These are phyloP conservation scores for Austroboletus niveus DNA, from an alignment of 1,284 basidiomycete genomes.

Conservation along the genomic window DNA sequence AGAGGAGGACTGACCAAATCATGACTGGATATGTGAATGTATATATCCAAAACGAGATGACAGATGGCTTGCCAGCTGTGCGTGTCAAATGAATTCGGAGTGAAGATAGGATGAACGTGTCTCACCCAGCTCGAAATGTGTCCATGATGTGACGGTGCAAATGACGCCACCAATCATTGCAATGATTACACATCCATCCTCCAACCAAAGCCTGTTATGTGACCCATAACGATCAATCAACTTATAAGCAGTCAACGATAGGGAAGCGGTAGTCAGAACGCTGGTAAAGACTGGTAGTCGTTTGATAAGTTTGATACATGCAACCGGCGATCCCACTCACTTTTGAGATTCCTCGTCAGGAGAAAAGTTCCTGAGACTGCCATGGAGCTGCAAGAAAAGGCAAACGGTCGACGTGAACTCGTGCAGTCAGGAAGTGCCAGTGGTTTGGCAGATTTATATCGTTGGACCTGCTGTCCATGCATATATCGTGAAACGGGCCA, in stretches of 20 bases:
- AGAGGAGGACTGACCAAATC: slow-evolving; percentile 17
- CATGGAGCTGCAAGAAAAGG: not conserved
- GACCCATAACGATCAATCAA: slow-evolving; percentile 4
- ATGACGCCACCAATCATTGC: slow-evolving; percentile 10
- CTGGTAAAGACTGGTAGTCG: slow-evolving; percentile 15
- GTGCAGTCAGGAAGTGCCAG: not conserved
- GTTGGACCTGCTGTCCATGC: not conserved
- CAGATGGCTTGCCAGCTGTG: slow-evolving; percentile 7
- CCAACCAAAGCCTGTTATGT: slow-evolving; percentile 14
- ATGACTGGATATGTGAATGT: slow-evolving; percentile 9
- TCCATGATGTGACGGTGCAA: slow-evolving; percentile 14
- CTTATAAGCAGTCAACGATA: slow-evolving; percentile 11
- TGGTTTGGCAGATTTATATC: not conserved
- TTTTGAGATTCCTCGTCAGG: slow-evolving; percentile 8
- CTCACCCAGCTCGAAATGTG: slow-evolving; percentile 9
- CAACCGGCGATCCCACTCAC: slow-evolving; percentile 9
- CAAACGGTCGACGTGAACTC: not conserved
- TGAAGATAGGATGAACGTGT: not conserved
- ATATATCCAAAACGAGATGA: slow-evolving; percentile 20
- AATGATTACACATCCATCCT: slow-evolving; percentile 17
- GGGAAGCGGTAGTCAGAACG: slow-evolving; percentile 5
- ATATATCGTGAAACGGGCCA: not conserved
- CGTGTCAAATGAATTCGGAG: not conserved
- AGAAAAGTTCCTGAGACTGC: not conserved
- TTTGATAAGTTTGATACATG: not conserved